Evolutionary conservation across 129 eudicot genomes (phyloP), one percentile per base, ranked within the genome.

Genomic region (Saposhnikovia divaricata): DNA sequence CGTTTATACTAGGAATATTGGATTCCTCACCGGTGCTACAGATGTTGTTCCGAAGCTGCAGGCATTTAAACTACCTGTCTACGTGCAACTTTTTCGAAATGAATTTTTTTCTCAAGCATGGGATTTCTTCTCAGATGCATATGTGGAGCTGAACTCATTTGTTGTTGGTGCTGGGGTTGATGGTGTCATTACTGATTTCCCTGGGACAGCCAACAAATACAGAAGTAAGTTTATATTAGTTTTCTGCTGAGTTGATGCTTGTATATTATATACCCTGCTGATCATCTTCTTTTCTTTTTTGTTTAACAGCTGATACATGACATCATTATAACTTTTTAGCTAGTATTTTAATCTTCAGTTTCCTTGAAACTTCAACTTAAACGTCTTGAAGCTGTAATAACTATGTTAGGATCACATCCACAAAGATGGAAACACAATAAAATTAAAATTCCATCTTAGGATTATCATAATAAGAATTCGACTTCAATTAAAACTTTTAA

Each of bases 51-150:
- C 81, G 21, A 89, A 83, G 88, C 88, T 95, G 55, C 96, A 89
- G 66, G 86, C 88, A 9, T 84, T 83, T 79, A 80, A 83, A 78
- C 90, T 95, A 80, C 66, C 88, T 0, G 99, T 92, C 34, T 95
- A 90, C 74, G 93, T 88, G 39, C 89, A 83, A 43, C 68, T 82
- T 46, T 87, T 89, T 83, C 61, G 50, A 25, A 95, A 95, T 68
- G 99, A 95, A 89, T 95, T 87, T 81, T 27, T 85, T 50, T 82
- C 95, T 66, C 96, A 89, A 79, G 85, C 95, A 10, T 96, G 90
- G 92, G 99, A 96, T 80, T 92, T 90, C 87, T 90, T 89, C 80
- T 87, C 99, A 16, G 99, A 96, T 79, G 84, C 99, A 0, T 84
- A 85, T 69, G 88, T 87, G 47, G 96, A 92, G 79, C 69, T 96